Percentiles rank a stretch among this genome's conserved stretches.
phyloP scores from a whole-genome alignment of 257 asterid genomes.

The Plectranthus barbatus region DNA sequence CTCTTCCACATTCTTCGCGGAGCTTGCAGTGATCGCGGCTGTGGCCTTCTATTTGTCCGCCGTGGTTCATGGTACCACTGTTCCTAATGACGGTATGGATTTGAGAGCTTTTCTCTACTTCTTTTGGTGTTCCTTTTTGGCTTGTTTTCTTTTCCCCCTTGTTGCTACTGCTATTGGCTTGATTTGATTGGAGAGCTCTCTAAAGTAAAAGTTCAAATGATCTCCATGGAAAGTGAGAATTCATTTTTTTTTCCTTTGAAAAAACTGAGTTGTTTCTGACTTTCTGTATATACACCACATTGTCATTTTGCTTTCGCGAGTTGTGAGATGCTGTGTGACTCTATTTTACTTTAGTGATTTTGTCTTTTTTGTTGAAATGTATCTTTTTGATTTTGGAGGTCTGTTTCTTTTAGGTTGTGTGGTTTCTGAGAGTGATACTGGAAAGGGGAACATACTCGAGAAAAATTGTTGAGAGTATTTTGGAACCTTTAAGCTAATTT shows the following conservation, averaged over 20 bases:
- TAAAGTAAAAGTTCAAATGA: not conserved
- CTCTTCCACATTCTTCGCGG: slow-evolving; percentile 16
- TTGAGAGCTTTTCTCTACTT: not conserved
- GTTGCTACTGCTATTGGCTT: not conserved
- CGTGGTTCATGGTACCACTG: slow-evolving; percentile 40
- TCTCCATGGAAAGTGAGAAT: slow-evolving; percentile 11
- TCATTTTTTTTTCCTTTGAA: not conserved
- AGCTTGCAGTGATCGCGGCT: slow-evolving; percentile 25
- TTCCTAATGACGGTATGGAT: slow-evolving; percentile 58
- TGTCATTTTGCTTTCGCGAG: not conserved
- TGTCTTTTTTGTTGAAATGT: not conserved
- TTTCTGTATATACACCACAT: not conserved
- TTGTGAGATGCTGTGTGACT: not conserved
- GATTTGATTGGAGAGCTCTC: slow-evolving; percentile 11
- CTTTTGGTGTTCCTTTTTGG: not conserved
- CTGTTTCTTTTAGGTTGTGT: slow-evolving; percentile 6
- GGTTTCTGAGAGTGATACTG: slow-evolving; percentile 14
- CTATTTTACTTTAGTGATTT: not conserved
- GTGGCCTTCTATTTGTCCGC: slow-evolving; percentile 20
- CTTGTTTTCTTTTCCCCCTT: not conserved
- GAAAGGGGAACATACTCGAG: not conserved
- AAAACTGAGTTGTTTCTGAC: not conserved
- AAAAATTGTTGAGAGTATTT: not conserved
- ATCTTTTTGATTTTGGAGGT: not conserved
- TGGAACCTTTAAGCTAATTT: not conserved